Evolutionary conservation across 192 early-diverging fungal species (phyloP), one percentile per base, ranked within the genome.

Genomic region (Entrophospora sp.): DNA sequence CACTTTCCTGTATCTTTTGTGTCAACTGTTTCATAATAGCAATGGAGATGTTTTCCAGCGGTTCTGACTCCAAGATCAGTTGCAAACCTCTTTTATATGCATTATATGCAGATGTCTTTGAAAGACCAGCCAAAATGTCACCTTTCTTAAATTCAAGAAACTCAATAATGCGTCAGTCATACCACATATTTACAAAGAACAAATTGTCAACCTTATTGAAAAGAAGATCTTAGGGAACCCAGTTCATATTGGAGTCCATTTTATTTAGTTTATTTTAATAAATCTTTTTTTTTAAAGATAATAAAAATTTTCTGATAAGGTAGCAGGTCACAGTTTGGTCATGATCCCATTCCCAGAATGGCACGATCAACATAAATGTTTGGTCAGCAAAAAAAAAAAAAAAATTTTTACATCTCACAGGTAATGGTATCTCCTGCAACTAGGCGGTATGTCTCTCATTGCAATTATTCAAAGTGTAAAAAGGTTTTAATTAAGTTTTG

Each of bases 1-100:
- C 18, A 24, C 61, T 64, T 64, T 64, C 61, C 12, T 2, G 31
- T 35, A 64, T 64, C 14, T 43, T 64, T 64, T 64, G 42, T 36
- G 32, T 64, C 48, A 64, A 18, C 18, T 64, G 61, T 64, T 64
- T 64, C 44, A 64, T 64, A 49, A 64, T 64, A 20, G 44, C 31
- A 9, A 64, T 34, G 31, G 31, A 46, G 45, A 64, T 28, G 28
- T 34, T 9, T 36, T 64, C 44, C 1, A 30, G 31, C 22, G 44
- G 28, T 25, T 64, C 13, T 48, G 46, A 2, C 35, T 49, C 44
- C 25, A 64, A 35, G 28, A 64, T 64, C 32, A 35, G 13, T 49
- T 64, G 45, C 34, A 64, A 48, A 48, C 9, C 61, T 64, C 22
- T 46, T 18, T 60, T 60, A 43, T 60, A 60, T 16, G 58, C 13